Evolutionary conservation across 208 protist species (phyloP).

Genomic region (Trichomonas gallinae): DNA sequence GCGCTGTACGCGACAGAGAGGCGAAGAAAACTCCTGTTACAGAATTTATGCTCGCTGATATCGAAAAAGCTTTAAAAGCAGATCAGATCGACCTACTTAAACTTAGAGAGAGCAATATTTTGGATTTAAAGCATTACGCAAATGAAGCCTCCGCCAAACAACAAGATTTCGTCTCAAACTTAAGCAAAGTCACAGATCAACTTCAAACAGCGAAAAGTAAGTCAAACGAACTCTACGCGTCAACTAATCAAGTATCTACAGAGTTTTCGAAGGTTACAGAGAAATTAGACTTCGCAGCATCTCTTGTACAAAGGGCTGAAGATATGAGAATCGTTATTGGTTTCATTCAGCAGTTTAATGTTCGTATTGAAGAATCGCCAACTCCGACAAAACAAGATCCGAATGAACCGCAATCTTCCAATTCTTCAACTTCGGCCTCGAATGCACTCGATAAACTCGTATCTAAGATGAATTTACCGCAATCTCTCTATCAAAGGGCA

Average conservation of each 20-base stretch:
- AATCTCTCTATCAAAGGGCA: neutral
- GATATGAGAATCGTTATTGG: neutral
- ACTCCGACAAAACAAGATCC: neutral
- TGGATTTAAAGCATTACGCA: neutral
- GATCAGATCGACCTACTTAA: neutral
- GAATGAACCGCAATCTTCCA: neutral
- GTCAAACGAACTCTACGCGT: neutral
- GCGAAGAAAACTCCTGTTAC: neutral
- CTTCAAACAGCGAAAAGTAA: neutral
- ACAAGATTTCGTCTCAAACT: neutral
- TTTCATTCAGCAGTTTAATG: neutral
- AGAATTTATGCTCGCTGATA: neutral
- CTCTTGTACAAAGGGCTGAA: neutral
- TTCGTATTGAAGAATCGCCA: neutral
- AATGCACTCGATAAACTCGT: neutral
- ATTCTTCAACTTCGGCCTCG: neutral
- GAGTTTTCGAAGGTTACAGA: neutral
- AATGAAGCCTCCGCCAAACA: neutral
- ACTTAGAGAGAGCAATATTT: neutral
- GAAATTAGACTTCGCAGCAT: neutral
- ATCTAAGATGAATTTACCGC: neutral
- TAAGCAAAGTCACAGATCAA: neutral
- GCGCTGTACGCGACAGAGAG: neutral
- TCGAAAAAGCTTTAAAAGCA: neutral
- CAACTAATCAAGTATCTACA: neutral